Percentiles rank a stretch among this genome's conserved stretches.
These are phyloP conservation scores for Colletotrichum sp. DNA, from an alignment of 2,329 filamentous ascomycete genomes.

Conservation along the genomic window DNA sequence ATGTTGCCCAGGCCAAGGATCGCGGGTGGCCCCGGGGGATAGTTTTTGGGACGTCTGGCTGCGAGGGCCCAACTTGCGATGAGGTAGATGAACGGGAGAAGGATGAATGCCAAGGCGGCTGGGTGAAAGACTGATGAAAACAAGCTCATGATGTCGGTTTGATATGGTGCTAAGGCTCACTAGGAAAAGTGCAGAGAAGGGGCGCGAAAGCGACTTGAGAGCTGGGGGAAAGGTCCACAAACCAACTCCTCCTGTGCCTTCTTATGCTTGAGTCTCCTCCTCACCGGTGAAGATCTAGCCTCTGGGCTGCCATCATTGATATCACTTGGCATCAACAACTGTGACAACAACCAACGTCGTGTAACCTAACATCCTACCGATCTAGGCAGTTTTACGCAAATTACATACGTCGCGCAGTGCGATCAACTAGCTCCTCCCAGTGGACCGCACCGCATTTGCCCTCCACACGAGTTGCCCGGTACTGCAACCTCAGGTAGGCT, in stretches of 20 bases:
- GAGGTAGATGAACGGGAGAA: background rate
- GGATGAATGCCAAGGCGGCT: background rate
- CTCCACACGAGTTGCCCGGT: background rate
- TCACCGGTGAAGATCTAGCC: background rate
- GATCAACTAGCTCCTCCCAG: background rate
- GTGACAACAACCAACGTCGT: background rate
- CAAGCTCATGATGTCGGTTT: background rate
- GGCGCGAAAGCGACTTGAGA: background rate
- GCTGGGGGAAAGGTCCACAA: background rate
- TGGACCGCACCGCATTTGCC: background rate
- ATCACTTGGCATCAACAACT: background rate
- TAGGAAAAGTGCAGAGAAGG: background rate
- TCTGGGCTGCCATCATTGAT: background rate
- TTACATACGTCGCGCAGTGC: background rate
- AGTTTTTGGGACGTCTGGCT: slow-evolving; percentile 8
- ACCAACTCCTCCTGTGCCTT: background rate
- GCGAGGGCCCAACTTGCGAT: background rate
- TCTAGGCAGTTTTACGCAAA: background rate
- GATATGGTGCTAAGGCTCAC: fast-evolving
- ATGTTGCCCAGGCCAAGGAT: slow-evolving; percentile 29
- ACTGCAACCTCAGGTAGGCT: background rate
- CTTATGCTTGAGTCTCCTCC: background rate
- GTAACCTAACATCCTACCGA: background rate
- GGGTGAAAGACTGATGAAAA: background rate
- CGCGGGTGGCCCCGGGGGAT: slow-evolving; percentile 26